Base-by-base conservation (phyloP, 805 yeast genomes). In the Tetrapisispora fleetii region DNA sequence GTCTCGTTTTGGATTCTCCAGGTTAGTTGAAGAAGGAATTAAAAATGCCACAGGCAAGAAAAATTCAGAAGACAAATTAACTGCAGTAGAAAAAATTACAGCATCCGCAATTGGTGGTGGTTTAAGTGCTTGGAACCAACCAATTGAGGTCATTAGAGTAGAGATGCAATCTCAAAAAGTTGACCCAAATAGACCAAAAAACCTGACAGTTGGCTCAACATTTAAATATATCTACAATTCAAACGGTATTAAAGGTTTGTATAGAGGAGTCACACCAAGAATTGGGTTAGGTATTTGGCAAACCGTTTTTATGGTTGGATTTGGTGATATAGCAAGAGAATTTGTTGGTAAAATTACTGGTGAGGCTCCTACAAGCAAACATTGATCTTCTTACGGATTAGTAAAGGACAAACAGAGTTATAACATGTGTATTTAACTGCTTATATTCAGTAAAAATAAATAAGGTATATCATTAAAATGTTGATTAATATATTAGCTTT, bases 241-340 rank as follows among this genome's bases (percentile, higher is more conserved):
- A 58, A 86, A 83, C 64, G 99, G 99, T 57, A 51, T 90, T 50
- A 81, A 79, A 69, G 99, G 99, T 50, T 77, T 93, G 53, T 93
- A 90, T 67, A 79, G 96, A 68, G 99, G 99, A 64, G 96, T 90
- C 41, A 81, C 98, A 16, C 98, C 99, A 58, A 85, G 99, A 76
- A 79, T 93, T 57, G 97, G 95, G 49, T 77, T 93, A 55, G 95
- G 98, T 60, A 83, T 91, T 54, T 93, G 98, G 97, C 99, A 93
- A 74, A 91, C 98, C 2, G 88, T 91, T 42, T 91, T 95, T 68
- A 91, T 91, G 98, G 98, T 91, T 51, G 96, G 96, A 13, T 80
- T 93, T 57, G 99, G 98, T 67, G 99, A 93, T 64, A 86, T 89
- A 69, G 89, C 89, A 33, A 83, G 80, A 66, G 88, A 82, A 48